Conservation (phyloP, 1,284 basidiomycete species). For the Microbotryum intermedium region DNA sequence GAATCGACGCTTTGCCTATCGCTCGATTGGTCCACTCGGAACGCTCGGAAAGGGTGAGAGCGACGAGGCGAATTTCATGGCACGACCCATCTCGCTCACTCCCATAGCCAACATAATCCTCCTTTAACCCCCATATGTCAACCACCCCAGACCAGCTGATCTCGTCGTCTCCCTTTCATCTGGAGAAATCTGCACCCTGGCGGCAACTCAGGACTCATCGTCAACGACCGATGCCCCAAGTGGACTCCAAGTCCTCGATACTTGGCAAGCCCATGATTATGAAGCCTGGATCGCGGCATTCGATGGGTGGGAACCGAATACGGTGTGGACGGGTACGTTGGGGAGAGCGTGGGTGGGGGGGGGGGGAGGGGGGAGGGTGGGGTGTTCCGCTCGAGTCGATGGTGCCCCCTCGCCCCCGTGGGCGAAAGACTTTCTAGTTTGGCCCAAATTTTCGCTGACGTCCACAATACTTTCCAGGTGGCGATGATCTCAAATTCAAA, state of each 20-base stretch:
- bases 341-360: too few species aligned
- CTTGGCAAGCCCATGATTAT: conserved; percentile 83
- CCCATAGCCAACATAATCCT: not conserved
- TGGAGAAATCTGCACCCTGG: conserved; percentile 59
- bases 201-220: conserved; percentile 9
- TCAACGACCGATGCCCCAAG: conserved; percentile 42
- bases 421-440: too few species aligned
- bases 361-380: too few species aligned
- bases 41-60: not conserved
- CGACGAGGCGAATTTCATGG: too few species aligned
- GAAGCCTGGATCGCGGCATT: conserved; percentile 93
- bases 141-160: conserved; percentile 9
- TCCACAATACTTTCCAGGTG: conserved; percentile 60
- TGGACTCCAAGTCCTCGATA: conserved; percentile 45
- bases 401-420: too few species aligned
- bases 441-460: not conserved
- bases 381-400: too few species aligned
- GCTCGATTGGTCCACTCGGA: conserved; percentile 74
- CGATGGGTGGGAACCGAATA: conserved; percentile 68
- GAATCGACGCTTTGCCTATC: conserved; percentile 66
- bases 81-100: too few species aligned
- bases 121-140: not conserved
- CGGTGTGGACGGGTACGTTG: conserved; percentile 69
- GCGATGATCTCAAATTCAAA: conserved; percentile 84
- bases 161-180: conserved; percentile 71